Conservation (phyloP, 345 rosid species). For the Jatropha curcas region DNA sequence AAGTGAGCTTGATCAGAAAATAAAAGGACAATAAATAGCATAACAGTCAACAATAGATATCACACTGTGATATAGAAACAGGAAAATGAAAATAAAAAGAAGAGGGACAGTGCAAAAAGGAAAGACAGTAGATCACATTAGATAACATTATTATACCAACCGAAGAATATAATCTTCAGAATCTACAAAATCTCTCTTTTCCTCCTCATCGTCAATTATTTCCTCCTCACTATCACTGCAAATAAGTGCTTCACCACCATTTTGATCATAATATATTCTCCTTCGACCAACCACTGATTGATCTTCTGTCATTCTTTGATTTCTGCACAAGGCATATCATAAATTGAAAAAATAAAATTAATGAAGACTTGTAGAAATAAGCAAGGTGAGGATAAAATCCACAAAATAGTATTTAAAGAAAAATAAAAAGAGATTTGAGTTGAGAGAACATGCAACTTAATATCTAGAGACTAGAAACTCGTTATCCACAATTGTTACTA, state of each 20-base stretch:
- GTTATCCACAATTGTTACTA: not conserved
- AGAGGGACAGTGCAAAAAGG: not conserved
- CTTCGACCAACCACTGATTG: constrained; percentile 96
- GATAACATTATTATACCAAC: constrained; percentile 53
- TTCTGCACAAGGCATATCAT: constrained; percentile 46
- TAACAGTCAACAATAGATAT: not conserved
- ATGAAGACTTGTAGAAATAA: not conserved
- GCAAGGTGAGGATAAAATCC: not conserved
- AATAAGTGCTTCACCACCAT: constrained; percentile 96
- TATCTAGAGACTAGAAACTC: not conserved
- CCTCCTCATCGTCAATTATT: constrained; percentile 76
- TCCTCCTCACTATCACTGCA: constrained; percentile 99
- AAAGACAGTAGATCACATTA: constrained; percentile 13
- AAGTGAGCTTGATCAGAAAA: not conserved
- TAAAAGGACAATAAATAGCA: not conserved
- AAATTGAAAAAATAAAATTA: constrained; percentile 3
- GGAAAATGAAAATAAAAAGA: not conserved
- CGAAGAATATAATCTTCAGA: constrained; percentile 86
- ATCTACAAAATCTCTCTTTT: constrained; percentile 66
- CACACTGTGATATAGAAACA: not conserved
- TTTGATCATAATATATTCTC: constrained; percentile 96
- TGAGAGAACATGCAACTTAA: not conserved
- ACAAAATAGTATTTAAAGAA: not conserved
- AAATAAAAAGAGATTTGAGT: not conserved
- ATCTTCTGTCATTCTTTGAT: constrained; percentile 99